These are phyloP conservation scores for Sphagnurus paluster DNA, from an alignment of 1,284 basidiomycete species.

Conservation along the genomic window DNA sequence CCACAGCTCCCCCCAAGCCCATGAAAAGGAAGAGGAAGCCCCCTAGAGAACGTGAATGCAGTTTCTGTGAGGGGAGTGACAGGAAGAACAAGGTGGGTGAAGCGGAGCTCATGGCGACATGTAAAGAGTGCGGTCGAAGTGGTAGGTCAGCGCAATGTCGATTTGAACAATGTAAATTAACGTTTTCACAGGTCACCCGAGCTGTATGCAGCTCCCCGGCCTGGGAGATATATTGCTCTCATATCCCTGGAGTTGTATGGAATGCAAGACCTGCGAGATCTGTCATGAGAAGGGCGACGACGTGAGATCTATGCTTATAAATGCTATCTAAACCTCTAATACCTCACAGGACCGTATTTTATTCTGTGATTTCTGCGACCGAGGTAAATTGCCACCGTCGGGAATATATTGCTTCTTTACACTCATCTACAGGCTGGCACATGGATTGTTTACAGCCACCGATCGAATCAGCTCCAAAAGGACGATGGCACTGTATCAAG, in stretches of 20 bases:
- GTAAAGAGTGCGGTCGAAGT: slow-evolving; percentile 63
- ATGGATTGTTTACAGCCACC: slow-evolving; percentile 84
- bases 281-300: slow-evolving; percentile 88
- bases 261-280: slow-evolving; percentile 93
- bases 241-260: slow-evolving; percentile 89
- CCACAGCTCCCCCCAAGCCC: slow-evolving; percentile 40
- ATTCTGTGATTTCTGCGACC: slow-evolving; percentile 94
- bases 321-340: slow-evolving; percentile 15
- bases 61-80: slow-evolving; percentile 66
- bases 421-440: slow-evolving; percentile 73
- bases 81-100: slow-evolving; percentile 53
- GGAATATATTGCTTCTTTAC: slow-evolving; percentile 12
- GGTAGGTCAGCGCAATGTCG: slow-evolving; percentile 26
- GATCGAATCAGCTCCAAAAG: slow-evolving; percentile 68
- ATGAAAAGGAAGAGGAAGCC: slow-evolving; percentile 55
- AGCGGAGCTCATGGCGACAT: slow-evolving; percentile 68
- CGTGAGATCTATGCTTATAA: slow-evolving; percentile 51
- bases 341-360: slow-evolving; percentile 71
- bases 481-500: slow-evolving; percentile 72
- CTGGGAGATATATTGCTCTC: slow-evolving; percentile 55
- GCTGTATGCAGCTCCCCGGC: slow-evolving; percentile 65
- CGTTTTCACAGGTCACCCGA: slow-evolving; percentile 64
- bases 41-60: slow-evolving; percentile 59
- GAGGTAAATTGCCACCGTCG: slow-evolving; percentile 51
- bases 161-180: slow-evolving; percentile 5